phyloP scores from a whole-genome alignment of 1,284 basidiomycete species.

The Trichosporon sp. region DNA sequence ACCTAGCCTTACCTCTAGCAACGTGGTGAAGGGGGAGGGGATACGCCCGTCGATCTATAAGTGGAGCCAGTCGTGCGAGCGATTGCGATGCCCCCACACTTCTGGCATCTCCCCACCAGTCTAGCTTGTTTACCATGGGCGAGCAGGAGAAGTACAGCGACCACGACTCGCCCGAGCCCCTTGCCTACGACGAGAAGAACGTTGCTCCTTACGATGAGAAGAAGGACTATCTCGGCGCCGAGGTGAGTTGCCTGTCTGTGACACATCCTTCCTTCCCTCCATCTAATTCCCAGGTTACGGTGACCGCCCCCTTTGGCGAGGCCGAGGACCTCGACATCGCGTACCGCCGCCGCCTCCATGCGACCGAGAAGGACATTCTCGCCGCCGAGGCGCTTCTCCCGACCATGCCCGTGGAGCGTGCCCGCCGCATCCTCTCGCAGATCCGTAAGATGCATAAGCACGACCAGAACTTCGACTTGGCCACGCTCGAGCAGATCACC shows the following conservation, averaged over 20 bases:
- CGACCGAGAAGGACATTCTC: constrained; percentile 15
- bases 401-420: constrained; percentile 1
- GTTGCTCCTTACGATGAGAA: not conserved
- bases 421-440: constrained; percentile 35
- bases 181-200: not conserved
- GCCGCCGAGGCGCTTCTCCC: constrained; percentile 3
- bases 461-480: constrained; percentile 43
- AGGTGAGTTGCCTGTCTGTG: not conserved
- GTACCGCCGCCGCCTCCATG: constrained; percentile 11
- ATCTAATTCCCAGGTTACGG: not conserved
- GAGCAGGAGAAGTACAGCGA: constrained; percentile 8
- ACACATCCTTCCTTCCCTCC: not conserved
- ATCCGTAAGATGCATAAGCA: constrained; percentile 37
- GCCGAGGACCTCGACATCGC: not conserved
- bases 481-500: constrained; percentile 35
- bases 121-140: not conserved
- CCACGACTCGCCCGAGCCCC: not conserved
- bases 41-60: not conserved
- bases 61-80: not conserved
- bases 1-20: not conserved
- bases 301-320: not conserved
- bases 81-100: not conserved
- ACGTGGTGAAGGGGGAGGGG: no score
- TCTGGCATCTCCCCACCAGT: no score
- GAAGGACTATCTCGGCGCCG: constrained; percentile 10